Conservation (phyloP, 306 rosid genomes). For the Pyrus betulifolia region DNA sequence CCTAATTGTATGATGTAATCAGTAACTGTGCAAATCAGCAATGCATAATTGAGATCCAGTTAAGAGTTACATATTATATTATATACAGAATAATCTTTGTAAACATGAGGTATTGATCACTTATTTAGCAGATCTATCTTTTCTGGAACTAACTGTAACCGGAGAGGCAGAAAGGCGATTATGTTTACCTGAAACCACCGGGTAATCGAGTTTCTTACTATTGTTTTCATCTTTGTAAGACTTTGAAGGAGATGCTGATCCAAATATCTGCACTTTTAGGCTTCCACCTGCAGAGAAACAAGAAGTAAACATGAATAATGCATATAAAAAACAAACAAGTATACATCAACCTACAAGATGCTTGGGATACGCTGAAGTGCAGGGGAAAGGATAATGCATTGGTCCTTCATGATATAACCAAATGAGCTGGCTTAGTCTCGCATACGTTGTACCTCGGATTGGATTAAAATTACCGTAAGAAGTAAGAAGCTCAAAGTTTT, state of each 20-base stretch:
- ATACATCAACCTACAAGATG: not conserved
- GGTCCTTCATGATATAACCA: no score
- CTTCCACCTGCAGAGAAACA: slow-evolving; percentile 48
- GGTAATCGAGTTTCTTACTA: slow-evolving; percentile 23
- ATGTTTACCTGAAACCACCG: slow-evolving; percentile 19
- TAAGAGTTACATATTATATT: no score
- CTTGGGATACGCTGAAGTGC: not conserved
- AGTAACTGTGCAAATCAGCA: not conserved
- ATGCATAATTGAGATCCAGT: not conserved
- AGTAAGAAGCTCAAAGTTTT: no score
- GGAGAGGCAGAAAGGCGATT: slow-evolving; percentile 31
- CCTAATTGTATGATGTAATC: no score
- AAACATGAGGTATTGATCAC: not conserved
- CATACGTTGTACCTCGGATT: no score
- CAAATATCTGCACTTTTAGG: slow-evolving; percentile 56
- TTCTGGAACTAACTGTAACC: slow-evolving; percentile 25
- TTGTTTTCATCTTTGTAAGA: slow-evolving; percentile 17
- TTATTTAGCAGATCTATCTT: slow-evolving; percentile 30
- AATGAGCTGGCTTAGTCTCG: no score
- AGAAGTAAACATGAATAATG: not conserved
- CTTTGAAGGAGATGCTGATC: slow-evolving; percentile 25
- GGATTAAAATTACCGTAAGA: no score
- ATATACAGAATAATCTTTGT: no score
- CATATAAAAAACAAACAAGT: not conserved
- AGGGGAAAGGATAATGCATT: not conserved